These are phyloP conservation scores for Cryphonectria parasitica DNA, from an alignment of 2,329 filamentous ascomycete genomes.

Conservation along the genomic window DNA sequence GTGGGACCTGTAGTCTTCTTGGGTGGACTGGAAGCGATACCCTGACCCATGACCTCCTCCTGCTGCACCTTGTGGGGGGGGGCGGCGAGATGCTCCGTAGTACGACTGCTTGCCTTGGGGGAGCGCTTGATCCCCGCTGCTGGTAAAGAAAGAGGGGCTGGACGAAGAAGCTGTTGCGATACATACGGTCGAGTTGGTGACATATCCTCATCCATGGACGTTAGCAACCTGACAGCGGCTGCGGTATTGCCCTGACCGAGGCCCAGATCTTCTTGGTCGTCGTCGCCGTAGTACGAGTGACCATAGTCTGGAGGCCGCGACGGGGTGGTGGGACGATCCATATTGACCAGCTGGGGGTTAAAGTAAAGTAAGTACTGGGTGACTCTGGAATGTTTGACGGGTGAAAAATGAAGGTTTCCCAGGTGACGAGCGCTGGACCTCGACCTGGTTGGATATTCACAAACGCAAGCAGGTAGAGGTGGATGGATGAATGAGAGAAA, in stretches of 20 bases:
- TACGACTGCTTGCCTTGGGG: slow-evolving; percentile 36
- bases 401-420: not conserved
- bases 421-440: not conserved
- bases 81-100: slow-evolving; percentile 42
- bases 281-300: slow-evolving; percentile 57
- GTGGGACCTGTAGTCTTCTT: slow-evolving; percentile 30
- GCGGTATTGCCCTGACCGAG: slow-evolving; percentile 49
- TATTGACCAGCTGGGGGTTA: slow-evolving; percentile 35
- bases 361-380: not conserved
- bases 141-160: slow-evolving; percentile 34
- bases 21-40: slow-evolving; percentile 28
- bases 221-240: slow-evolving; percentile 63
- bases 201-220: slow-evolving; percentile 61
- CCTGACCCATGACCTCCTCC: slow-evolving; percentile 32
- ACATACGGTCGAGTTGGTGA: slow-evolving; percentile 60
- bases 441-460: not conserved
- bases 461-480: not conserved
- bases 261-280: slow-evolving; percentile 54
- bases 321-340: slow-evolving; percentile 57
- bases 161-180: slow-evolving; percentile 36
- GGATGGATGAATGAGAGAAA: slow-evolving; percentile 6
- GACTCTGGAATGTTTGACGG: slow-evolving; percentile 4
- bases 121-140: slow-evolving; percentile 34
- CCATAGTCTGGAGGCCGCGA: slow-evolving; percentile 61
- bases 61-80: slow-evolving; percentile 45